phyloP scores from a whole-genome alignment of 148 eudicot genomes.

The Silene latifolia region DNA sequence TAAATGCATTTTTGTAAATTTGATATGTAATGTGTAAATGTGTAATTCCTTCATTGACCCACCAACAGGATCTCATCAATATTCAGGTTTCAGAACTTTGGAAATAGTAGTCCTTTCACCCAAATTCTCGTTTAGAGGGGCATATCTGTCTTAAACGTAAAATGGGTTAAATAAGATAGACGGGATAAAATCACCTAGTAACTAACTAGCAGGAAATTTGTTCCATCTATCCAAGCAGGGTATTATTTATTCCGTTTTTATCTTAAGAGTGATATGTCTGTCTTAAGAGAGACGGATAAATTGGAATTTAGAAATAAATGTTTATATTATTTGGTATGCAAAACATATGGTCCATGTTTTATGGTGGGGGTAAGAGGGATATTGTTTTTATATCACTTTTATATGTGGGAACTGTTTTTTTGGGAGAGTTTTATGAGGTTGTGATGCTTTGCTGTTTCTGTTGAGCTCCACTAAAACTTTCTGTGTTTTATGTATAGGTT shows the following conservation, averaged over 20 bases:
- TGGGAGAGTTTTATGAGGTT: constrained; percentile 38
- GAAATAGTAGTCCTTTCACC: constrained; percentile 9
- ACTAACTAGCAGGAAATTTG: too few relatives aligned
- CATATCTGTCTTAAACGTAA: too few relatives aligned
- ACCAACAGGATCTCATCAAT: constrained; percentile 11
- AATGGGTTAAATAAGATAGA: too few relatives aligned
- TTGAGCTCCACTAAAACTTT: constrained; percentile 27
- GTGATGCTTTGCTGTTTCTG: constrained; percentile 39
- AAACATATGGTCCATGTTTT: constrained; percentile 38
- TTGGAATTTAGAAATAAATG: background rate
- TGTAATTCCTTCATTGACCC: constrained; percentile 9
- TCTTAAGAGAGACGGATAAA: background rate
- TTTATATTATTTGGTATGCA: constrained; percentile 22
- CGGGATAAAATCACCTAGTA: too few relatives aligned
- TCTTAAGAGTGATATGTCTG: background rate
- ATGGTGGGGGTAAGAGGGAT: constrained; percentile 24
- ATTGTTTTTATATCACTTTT: constrained; percentile 20
- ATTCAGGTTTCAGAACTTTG: constrained; percentile 12
- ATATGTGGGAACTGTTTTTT: constrained; percentile 19
- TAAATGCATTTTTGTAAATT: background rate
- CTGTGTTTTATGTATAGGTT: background rate
- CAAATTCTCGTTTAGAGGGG: too few relatives aligned
- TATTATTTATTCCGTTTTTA: too few relatives aligned
- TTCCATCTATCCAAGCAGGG: background rate
- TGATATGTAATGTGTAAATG: background rate